Conservation (phyloP, 2,329 filamentous ascomycete genomes). For the Pezicula radicicola region DNA sequence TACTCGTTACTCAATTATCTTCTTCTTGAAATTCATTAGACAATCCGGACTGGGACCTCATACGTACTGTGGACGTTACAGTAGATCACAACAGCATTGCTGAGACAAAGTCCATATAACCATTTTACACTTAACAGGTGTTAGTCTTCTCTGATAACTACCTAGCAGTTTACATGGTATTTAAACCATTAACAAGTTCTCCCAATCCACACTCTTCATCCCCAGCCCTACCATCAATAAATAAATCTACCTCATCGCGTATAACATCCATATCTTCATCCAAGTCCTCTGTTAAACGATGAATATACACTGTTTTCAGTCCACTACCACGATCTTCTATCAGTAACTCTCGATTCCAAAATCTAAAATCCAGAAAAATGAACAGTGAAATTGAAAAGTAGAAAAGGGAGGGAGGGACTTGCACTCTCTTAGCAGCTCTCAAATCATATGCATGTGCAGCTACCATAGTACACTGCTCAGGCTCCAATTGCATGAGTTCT, state of each 20-base stretch:
- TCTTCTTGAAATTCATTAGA: too few species aligned
- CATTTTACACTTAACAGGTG: too few species aligned
- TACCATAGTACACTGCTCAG: conserved; percentile 48
- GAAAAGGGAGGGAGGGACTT: background rate
- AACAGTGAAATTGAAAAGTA: background rate
- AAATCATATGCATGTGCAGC: conserved; percentile 54
- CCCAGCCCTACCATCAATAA: conserved; percentile 7
- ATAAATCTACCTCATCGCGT: conserved; percentile 35
- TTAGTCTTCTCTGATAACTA: too few species aligned
- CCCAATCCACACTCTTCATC: background rate
- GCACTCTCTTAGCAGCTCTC: conserved; percentile 39
- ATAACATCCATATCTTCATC: conserved; percentile 41
- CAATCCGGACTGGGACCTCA: too few species aligned
- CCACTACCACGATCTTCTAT: conserved; percentile 24
- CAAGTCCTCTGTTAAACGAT: conserved; percentile 50
- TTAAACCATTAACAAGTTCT: background rate
- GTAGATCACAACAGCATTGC: too few species aligned
- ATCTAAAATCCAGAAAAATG: background rate
- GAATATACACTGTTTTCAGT: conserved; percentile 49
- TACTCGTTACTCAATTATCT: too few species aligned
- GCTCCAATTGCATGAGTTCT: conserved; percentile 37
- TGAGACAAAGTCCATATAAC: too few species aligned
- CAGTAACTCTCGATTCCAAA: too few species aligned
- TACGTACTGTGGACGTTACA: too few species aligned
- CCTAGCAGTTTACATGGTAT: background rate